Evolutionary conservation across 179 eudicot genomes (phyloP).

Genomic region (Gypsophila paniculata): DNA sequence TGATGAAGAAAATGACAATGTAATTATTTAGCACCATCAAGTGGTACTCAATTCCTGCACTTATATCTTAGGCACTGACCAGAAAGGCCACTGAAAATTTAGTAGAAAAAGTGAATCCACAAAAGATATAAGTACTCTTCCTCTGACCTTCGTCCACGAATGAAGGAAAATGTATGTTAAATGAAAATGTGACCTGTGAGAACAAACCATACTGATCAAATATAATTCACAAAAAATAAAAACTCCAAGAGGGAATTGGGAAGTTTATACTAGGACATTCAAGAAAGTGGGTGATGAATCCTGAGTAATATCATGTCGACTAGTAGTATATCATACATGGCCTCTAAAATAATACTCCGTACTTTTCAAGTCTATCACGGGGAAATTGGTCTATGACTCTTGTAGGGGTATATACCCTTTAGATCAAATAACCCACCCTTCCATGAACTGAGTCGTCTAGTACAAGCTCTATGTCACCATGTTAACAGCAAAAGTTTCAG

Average conservation of each 20-base stretch:
- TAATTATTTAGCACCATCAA: not conserved
- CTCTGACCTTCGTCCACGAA: not conserved
- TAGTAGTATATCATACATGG: not conserved
- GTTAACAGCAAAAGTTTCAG: slow-evolving; percentile 10
- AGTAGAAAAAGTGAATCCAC: not conserved
- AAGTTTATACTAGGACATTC: not conserved
- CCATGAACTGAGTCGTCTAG: not conserved
- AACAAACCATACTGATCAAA: not conserved
- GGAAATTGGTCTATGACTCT: not conserved
- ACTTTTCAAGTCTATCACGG: slow-evolving; percentile 9
- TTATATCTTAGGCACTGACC: not conserved
- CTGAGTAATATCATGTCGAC: not conserved
- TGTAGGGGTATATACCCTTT: slow-evolving; percentile 25
- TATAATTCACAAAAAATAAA: not conserved
- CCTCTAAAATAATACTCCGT: not conserved
- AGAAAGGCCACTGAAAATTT: not conserved
- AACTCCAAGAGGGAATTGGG: not conserved
- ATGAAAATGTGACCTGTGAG: not conserved
- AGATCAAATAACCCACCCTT: slow-evolving; percentile 10
- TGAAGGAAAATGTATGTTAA: not conserved
- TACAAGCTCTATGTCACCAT: not conserved
- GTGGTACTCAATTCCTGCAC: not conserved
- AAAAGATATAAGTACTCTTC: not conserved
- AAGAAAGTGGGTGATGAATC: not conserved
- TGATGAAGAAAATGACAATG: not conserved